These are phyloP conservation scores for Trapa bicornis DNA, from an alignment of 345 rosid species.

Conservation along the genomic window DNA sequence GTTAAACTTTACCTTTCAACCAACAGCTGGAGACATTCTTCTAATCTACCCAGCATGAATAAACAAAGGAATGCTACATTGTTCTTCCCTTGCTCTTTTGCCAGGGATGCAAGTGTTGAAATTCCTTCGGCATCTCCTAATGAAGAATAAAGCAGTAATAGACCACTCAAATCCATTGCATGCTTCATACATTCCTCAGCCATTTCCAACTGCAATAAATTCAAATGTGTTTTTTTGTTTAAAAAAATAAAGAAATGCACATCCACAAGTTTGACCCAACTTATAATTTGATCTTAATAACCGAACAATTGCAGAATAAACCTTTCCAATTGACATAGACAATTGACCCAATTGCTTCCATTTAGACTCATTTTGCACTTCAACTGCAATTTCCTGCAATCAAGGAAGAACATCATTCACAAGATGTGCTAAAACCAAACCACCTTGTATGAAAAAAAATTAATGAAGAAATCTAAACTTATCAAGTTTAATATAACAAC, in stretches of 20 bases:
- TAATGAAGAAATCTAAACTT: background rate
- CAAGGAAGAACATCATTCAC: background rate
- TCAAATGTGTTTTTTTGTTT: background rate
- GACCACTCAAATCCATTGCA: constrained; percentile 94
- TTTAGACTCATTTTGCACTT: constrained; percentile 79
- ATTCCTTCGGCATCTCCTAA: constrained; percentile 94
- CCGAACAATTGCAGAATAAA: constrained; percentile 9
- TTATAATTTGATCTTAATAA: background rate
- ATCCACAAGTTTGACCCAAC: background rate
- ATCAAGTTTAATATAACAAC: too few species aligned
- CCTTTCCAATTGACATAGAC: constrained; percentile 96
- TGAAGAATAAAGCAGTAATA: constrained; percentile 88
- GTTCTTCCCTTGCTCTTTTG: constrained; percentile 93
- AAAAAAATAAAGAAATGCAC: background rate
- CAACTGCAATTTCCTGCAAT: constrained; percentile 70
- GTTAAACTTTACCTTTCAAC: constrained; percentile 61
- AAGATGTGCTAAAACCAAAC: background rate
- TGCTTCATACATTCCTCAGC: constrained; percentile 94
- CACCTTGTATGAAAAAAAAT: background rate
- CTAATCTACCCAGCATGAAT: constrained; percentile 88
- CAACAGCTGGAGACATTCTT: constrained; percentile 83
- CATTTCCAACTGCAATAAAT: constrained; percentile 68
- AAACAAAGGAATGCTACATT: constrained; percentile 93
- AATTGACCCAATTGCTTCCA: constrained; percentile 98
- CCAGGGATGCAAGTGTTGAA: constrained; percentile 62